Base-by-base conservation (phyloP, 805 yeast genomes). In the Hanseniaspora vineae region DNA sequence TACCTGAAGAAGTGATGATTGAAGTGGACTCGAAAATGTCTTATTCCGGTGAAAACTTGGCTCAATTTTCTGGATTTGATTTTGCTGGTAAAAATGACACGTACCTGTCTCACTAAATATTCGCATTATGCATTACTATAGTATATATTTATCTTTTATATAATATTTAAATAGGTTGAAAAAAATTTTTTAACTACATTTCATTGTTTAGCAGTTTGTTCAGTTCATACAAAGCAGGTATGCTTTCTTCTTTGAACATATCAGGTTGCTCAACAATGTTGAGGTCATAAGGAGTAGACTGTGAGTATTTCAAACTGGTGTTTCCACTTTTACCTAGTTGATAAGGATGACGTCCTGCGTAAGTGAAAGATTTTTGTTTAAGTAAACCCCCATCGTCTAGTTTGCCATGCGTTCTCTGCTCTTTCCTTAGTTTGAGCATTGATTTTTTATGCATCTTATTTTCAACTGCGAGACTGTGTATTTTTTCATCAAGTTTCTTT, bases 11-110 rank as follows among this genome's bases (percentile, higher is more conserved):
- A 2, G 70, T 66, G 0, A 64, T 73, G 19, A 84, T 87, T 12
- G 98, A 90, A 66, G 86, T 90, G 1, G 72, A 79, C n/a, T 80
- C 90, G 6, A 63, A 72, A 46, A 70, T 88, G 6, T 80, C 90
- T 55, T 90, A 89, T 57, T 65, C 68, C 15, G 92, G 92, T 31
- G 92, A 84, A 64, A 83, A 81, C 1, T 68, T 84, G 46, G 79
- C 74, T 45, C 60, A 63, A 49, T 78, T 73, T 49, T 70, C 69
- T 49, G 88, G 80, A 17, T 4, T 6, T 3, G 19, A 37, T 10
- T 37, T 37, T 37, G 37, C 15, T 33, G 37, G 37, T 33, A n/a
- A 37, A 37, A 33, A 33, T 13, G 15, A 10, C 37, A 13, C 19
- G 17, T n/a, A n/a, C 5, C 19, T 37, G 17, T 18, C 19, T 37